Conservation (phyloP, 225 moss, liverwort and hornwort species). For the Rhytidiadelphus loreus region DNA sequence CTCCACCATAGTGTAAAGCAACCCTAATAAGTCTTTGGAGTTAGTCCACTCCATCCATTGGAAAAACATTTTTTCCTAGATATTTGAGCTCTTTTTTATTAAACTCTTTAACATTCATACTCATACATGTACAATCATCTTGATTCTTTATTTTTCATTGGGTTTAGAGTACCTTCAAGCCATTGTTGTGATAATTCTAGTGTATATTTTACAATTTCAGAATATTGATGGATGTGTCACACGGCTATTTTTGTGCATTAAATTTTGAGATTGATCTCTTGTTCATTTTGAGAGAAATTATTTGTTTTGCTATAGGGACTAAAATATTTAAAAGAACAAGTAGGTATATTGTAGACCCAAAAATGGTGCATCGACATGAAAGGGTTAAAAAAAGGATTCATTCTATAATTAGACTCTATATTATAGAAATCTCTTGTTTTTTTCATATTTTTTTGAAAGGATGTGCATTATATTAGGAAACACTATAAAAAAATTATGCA, state of each 20-base stretch:
- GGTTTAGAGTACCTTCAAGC: too few species aligned
- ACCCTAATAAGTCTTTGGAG: not conserved
- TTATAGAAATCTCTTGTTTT: not conserved
- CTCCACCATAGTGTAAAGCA: too few species aligned
- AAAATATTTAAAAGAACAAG: not conserved
- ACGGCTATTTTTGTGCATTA: not conserved
- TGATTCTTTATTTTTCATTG: too few species aligned
- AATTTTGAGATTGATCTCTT: not conserved
- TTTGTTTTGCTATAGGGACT: not conserved
- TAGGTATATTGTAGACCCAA: not conserved
- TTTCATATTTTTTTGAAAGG: not conserved
- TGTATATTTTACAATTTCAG: too few species aligned
- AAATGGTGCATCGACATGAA: not conserved
- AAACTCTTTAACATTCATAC: not conserved
- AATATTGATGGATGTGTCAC: not conserved
- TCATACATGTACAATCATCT: not conserved
- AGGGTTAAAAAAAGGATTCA: fast-evolving
- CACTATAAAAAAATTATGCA: not conserved
- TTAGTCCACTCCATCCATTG: not conserved
- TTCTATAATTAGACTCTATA: too few species aligned
- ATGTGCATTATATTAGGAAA: not conserved
- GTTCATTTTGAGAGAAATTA: not conserved
- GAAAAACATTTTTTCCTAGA: not conserved
- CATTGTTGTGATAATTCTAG: too few species aligned
- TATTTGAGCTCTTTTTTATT: not conserved